These are phyloP conservation scores for Penicillium canescens DNA, from an alignment of 495 filamentous ascomycete species.

Conservation along the genomic window DNA sequence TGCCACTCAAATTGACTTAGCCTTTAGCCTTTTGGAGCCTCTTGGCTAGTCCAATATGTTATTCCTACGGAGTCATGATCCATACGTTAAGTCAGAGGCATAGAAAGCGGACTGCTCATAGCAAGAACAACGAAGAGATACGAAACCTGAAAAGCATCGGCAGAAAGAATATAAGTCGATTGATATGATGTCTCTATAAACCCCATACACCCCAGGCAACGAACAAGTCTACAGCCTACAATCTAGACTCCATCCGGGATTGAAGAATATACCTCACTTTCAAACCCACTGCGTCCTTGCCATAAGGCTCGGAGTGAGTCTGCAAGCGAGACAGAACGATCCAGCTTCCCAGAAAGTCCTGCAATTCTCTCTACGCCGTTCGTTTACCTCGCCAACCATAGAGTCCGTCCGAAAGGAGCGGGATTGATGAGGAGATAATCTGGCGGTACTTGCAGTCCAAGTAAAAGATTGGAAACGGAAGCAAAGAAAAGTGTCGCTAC, in stretches of 20 bases:
- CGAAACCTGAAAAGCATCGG: too few species aligned
- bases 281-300: slow-evolving; percentile 48
- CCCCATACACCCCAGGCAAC: too few species aligned
- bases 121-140: too few species aligned
- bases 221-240: background rate
- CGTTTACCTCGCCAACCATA: slow-evolving; percentile 56
- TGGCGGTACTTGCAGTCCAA: slow-evolving; percentile 23
- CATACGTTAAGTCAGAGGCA: too few species aligned
- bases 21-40: too few species aligned
- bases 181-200: too few species aligned
- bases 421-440: slow-evolving; percentile 54
- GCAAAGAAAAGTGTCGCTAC: background rate
- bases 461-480: background rate
- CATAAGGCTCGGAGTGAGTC: slow-evolving; percentile 45
- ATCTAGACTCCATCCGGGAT: background rate
- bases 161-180: too few species aligned
- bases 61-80: too few species aligned
- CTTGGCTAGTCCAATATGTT: too few species aligned
- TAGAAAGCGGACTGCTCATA: too few species aligned
- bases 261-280: slow-evolving; percentile 50
- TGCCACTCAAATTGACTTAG: too few species aligned
- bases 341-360: slow-evolving; percentile 26
- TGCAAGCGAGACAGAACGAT: slow-evolving; percentile 49
- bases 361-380: slow-evolving; percentile 45
- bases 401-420: slow-evolving; percentile 24